phyloP scores from a whole-genome alignment of 2,329 filamentous ascomycete species.

The Rasamsonia emersonii region DNA sequence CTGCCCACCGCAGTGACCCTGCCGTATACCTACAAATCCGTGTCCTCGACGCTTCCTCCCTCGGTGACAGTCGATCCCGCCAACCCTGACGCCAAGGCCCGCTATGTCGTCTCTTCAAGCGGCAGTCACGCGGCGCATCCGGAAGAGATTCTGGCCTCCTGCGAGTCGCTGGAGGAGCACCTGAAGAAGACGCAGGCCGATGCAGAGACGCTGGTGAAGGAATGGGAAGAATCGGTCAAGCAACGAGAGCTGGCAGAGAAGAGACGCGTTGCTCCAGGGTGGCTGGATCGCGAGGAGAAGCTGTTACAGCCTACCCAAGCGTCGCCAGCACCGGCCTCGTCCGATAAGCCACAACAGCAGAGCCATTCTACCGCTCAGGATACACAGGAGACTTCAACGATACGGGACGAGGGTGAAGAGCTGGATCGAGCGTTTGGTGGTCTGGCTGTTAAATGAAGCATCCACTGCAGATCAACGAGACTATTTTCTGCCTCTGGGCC shows the following conservation, averaged over 20 bases:
- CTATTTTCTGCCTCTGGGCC: too few relatives aligned
- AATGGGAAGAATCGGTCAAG: slow-evolving; percentile 58
- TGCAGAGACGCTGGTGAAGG: slow-evolving; percentile 55
- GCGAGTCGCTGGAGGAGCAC: slow-evolving; percentile 67
- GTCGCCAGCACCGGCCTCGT: slow-evolving; percentile 8
- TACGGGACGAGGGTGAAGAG: slow-evolving; percentile 43
- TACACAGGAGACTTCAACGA: too few relatives aligned
- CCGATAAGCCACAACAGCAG: slow-evolving; percentile 24
- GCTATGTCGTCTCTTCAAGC: slow-evolving; percentile 70
- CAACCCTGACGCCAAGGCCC: slow-evolving; percentile 41
- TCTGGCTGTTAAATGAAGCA: slow-evolving; percentile 34
- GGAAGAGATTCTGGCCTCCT: slow-evolving; percentile 74
- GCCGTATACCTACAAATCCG: slow-evolving; percentile 87
- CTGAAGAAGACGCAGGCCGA: slow-evolving; percentile 60
- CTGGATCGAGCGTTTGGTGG: slow-evolving; percentile 47
- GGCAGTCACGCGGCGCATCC: slow-evolving; percentile 79
- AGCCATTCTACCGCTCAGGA: slow-evolving; percentile 29
- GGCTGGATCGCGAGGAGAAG: slow-evolving; percentile 54
- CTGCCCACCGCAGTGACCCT: slow-evolving; percentile 84
- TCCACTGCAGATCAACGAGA: too few relatives aligned
- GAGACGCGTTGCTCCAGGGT: slow-evolving; percentile 54
- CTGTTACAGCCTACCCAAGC: slow-evolving; percentile 45
- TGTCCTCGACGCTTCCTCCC: slow-evolving; percentile 77
- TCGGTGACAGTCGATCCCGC: slow-evolving; percentile 51
- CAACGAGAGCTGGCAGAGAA: slow-evolving; percentile 56